phyloP scores from a whole-genome alignment of 192 early-diverging fungal genomes.

The Coemansia brasiliensis region DNA sequence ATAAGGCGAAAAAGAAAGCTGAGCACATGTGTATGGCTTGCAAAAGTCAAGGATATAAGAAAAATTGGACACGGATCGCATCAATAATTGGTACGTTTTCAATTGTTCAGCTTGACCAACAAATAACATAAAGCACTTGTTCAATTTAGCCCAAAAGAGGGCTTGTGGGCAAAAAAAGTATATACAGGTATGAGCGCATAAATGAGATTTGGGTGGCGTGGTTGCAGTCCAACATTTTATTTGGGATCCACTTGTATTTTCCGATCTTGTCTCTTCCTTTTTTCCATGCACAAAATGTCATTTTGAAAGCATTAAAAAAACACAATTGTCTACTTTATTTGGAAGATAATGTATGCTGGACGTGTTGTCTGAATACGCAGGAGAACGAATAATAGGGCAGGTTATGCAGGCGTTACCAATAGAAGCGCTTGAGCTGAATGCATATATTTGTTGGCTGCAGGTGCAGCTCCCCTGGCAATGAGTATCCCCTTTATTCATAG shows the following conservation, averaged over 20 bases:
- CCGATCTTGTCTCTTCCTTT: conserved; percentile 3
- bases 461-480: too few relatives aligned
- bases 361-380: conserved; percentile 1
- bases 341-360: neutral
- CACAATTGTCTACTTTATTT: neutral
- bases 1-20: too few relatives aligned
- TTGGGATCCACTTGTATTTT: conserved; percentile 1
- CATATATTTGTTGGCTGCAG: too few relatives aligned
- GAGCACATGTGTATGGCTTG: too few relatives aligned
- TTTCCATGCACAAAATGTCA: neutral
- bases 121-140: neutral
- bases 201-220: conserved; percentile 6
- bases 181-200: conserved; percentile 7
- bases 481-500: too few relatives aligned
- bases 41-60: too few relatives aligned
- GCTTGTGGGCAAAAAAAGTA: conserved; percentile 1
- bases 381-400: neutral
- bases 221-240: neutral
- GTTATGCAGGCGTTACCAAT: conserved; percentile 4
- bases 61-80: too few relatives aligned
- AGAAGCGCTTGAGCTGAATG: too few relatives aligned
- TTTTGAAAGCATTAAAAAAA: neutral
- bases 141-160: neutral
- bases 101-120: neutral
- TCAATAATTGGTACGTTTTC: too few relatives aligned